Percentiles rank a stretch among this genome's conserved stretches.
Evolutionary conservation across 495 filamentous ascomycete species (phyloP).

Genomic region (Daldinia concentrica): DNA sequence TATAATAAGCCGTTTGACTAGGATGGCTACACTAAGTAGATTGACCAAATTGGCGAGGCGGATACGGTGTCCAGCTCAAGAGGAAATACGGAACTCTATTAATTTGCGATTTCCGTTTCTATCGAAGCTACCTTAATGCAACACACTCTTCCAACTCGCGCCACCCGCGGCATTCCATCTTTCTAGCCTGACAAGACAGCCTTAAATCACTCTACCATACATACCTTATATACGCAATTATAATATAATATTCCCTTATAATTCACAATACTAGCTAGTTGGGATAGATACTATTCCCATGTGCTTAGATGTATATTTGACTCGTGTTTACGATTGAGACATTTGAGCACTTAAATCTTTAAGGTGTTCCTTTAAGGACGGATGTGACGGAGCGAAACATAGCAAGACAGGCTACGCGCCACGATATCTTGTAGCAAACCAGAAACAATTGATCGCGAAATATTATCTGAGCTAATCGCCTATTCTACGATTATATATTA

Average conservation of each 20-base stretch:
- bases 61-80: background rate
- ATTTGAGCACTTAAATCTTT: background rate
- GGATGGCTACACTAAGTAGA: background rate
- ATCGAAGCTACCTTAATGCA: background rate
- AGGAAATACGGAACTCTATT: background rate
- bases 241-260: background rate
- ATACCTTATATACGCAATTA: background rate
- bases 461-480: background rate
- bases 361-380: slow-evolving; percentile 18
- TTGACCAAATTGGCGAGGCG: background rate
- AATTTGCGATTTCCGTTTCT: background rate
- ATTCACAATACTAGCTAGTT: background rate
- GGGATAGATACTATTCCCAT: slow-evolving; percentile 26
- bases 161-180: slow-evolving; percentile 15
- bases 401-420: slow-evolving; percentile 4
- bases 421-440: background rate
- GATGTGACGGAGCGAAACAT: slow-evolving; percentile 32
- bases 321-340: slow-evolving; percentile 22
- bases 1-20: background rate
- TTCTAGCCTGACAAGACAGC: slow-evolving; percentile 3
- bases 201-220: background rate
- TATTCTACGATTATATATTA: background rate
- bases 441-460: background rate
- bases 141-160: slow-evolving; percentile 1
- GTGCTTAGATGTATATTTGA: slow-evolving; percentile 8